Base-by-base conservation (phyloP, 805 yeast genomes). In the Yarrowia sp. region DNA sequence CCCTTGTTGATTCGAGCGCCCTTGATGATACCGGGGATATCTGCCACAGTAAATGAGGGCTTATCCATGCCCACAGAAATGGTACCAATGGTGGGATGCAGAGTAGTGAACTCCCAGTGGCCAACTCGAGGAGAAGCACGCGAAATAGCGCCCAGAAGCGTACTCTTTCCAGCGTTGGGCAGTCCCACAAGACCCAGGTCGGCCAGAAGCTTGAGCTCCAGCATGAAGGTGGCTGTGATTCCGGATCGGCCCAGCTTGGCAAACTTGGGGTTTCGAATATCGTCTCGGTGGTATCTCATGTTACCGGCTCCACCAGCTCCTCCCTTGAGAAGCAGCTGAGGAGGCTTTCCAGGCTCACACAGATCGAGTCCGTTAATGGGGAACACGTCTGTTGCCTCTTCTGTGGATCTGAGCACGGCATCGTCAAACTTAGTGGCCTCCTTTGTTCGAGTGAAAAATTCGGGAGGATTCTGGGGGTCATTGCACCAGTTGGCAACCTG, bases 101-200 rank as follows among this genome's bases (percentile, higher is more conserved):
- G 77, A 0, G 99, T 95, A 0, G 99, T 95, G 73, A 95, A 95
- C 71, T 89, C 96, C 97, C 98, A 95, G 75, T 92, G 96, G 0
- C 98, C 99, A 14, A 95, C 89, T 65, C 90, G 80, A 1, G 99
- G 98, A 65, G 87, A 81, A 0, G 99, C 98, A 64, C 85, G 84
- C 0, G 97, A 90, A 16, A 95, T 90, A 10, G 96, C 92, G 64
- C 96, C 79, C 49, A 95, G 76, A 32, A 95, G 79, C 0, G 98
- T 91, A 3, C 97, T 90, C 73, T 95, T 95, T 0, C 99, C 99
- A 3, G 98, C 97, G 75, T 95, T 95, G 1, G 99, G 99, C 19
- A 95, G 79, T 0, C 99, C 99, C 22, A 95, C 97, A 6, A 95
- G 78, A 0, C 98, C 99, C 66, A 93, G 77, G 75, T 95, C 98